Base-by-base conservation (phyloP, 495 filamentous ascomycete genomes). In the Hyaloscypha hepaticicola region DNA sequence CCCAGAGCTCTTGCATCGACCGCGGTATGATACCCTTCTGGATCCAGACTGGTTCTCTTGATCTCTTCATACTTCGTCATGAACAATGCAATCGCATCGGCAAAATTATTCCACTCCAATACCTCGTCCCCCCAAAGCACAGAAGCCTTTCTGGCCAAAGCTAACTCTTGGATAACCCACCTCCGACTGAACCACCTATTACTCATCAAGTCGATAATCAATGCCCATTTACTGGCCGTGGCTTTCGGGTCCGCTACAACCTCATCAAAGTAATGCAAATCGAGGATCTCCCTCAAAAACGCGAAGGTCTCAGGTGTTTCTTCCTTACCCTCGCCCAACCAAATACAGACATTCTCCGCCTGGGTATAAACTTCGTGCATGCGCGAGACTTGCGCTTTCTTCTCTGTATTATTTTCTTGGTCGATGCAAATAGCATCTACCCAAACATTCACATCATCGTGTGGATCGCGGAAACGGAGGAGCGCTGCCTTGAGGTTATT, bases 161-260 rank as follows among this genome's bases (percentile, higher is more conserved):
- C 74, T 19, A 78, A 69, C 49, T 79, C 77, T 60, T 79, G 76
- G 6, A 78, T 66, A 21, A 76, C 71, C 76, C 76, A 78, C 0
- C 75, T 68, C 0, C 76, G 69, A 25, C 68, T 73, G 41, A 78
- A 78, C 75, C 74, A 77, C 3, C 52, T 33, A 14, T 75, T 64
- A 24, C 66, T 69, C 76, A 78, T 77, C 0, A 78, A 63, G 50
- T 61, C 45, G 29, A 75, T 55, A 25, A 77, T 41, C 6, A 68
- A 66, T 4, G 49, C 49, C 73, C 73, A 74, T 59, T 74, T 66
- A 21, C 61, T 53, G 19, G 70, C 64, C 5, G 25, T 60, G 22
- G 27, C 6, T 22, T 29, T 26, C 7, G 31, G 48, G 26, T 61
- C 22, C 5, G 19, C 45, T 27, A 60, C 26, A 3, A 55, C 9